Evolutionary conservation across 164 flowering plant species (phyloP), one percentile per base, ranked within the genome.

Genomic region (Liquidambar formosana): DNA sequence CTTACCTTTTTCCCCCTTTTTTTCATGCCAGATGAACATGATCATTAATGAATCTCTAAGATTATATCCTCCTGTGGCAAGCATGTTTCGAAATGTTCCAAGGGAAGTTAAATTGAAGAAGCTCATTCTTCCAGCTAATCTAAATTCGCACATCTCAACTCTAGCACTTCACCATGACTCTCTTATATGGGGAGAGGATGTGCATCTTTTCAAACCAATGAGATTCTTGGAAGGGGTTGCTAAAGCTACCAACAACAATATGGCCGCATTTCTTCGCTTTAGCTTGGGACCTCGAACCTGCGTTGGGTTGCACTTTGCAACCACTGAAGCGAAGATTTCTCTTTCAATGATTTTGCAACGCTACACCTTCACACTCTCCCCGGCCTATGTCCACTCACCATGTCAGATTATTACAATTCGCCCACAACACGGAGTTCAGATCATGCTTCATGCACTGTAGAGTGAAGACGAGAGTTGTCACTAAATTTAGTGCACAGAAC

Each of bases 101-200:
- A 33, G 6, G 6, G 41, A 33, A 33, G 41, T 33, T 2, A 33
- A 6, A 33, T 2, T 33, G 41, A 6, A 6, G 41, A 33, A 33
- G 41, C 41, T 33, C 41, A 2, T 33, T 33, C 4, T 33, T 33
- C 41, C 41, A 33, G 41, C 41, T 33, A 33, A 33, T 33, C 4
- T 33, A 33, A 33, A 33, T 33, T 2, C 6, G 41, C 2, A 33
- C 41, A 33, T 33, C 41, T 68, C 81, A n/a, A 47, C 47, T 14
- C 46, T 81, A 5, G 77, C 78, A 15, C 11, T 74, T 5, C 88
- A 84, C 54, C 73, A 74, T 47, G 78, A 82, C 68, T 71, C 77
- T 16, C 18, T 67, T 1, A 61, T 76, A 43, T 86, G 90, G 90
- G 88, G 85, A 59, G 69, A 78, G 60, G 88, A 84, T 63, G 90